These are phyloP conservation scores for Nicotiana noctiflora DNA, from an alignment of 257 asterid species.

Conservation along the genomic window DNA sequence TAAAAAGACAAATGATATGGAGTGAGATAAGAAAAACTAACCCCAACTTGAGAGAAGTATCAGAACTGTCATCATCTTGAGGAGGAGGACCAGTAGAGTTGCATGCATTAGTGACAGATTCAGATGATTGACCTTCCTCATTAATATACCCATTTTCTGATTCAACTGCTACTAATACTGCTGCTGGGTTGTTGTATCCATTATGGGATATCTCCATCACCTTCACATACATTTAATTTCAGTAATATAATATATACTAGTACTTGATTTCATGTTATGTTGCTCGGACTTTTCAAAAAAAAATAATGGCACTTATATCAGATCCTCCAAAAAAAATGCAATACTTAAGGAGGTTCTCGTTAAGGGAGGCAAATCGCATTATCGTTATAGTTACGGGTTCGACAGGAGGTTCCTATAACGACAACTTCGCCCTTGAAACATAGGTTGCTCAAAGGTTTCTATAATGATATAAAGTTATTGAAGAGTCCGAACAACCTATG, in stretches of 20 bases:
- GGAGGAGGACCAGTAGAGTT: constrained; percentile 54
- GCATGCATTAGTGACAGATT: constrained; percentile 45
- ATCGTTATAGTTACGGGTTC: no score
- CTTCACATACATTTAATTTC: constrained; percentile 18
- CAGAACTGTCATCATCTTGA: constrained; percentile 62
- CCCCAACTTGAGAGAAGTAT: constrained; percentile 72
- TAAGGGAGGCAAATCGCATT: no score
- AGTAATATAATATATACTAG: neutral
- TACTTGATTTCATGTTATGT: no score
- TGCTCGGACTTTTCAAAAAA: neutral
- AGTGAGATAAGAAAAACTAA: constrained; percentile 17
- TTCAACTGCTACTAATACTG: constrained; percentile 20
- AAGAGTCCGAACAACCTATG: no score
- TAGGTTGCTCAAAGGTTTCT: no score
- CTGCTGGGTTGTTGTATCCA: neutral
- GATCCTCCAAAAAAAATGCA: no score
- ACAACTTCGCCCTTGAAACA: no score
- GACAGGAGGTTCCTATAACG: no score
- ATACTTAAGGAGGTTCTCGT: no score
- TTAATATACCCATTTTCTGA: constrained; percentile 28
- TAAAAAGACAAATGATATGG: neutral
- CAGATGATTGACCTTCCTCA: constrained; percentile 78
- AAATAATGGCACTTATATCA: no score
- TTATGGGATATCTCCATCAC: constrained; percentile 32
- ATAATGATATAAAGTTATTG: no score